Percentiles rank a stretch among this genome's conserved stretches.
These are phyloP conservation scores for Termitomyces sp. DNA, from an alignment of 768 basidiomycete species.

Conservation along the genomic window DNA sequence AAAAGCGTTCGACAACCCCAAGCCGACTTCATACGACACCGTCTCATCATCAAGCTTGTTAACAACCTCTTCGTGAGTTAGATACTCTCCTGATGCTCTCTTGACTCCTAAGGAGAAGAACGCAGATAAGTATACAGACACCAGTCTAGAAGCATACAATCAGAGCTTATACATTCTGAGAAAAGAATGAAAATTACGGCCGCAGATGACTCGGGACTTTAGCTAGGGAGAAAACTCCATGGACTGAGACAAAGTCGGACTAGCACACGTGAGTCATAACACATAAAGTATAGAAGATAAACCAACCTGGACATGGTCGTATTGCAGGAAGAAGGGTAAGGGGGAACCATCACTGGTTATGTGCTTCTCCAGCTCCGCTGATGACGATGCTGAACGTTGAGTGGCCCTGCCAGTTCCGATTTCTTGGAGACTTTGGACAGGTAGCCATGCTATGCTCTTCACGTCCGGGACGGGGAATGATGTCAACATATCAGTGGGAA, in stretches of 20 bases:
- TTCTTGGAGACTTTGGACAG: conserved; percentile 61
- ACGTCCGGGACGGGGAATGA: conserved; percentile 90
- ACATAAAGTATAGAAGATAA: background rate
- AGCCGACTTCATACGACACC: conserved; percentile 72
- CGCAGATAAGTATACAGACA: conserved; percentile 71
- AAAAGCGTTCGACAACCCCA: conserved; percentile 64
- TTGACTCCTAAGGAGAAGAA: conserved; percentile 88
- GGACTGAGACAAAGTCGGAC: conserved; percentile 90
- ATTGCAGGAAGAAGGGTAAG: conserved; percentile 88
- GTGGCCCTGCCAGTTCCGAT: conserved; percentile 40
- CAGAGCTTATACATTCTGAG: conserved; percentile 1
- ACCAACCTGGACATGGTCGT: conserved; percentile 82
- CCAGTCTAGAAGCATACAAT: conserved; percentile 41
- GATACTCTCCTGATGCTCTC: conserved; percentile 57
- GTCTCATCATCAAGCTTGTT: conserved; percentile 89
- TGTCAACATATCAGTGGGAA: conserved; percentile 76
- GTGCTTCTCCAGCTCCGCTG: conserved; percentile 49
- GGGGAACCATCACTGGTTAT: conserved; percentile 61
- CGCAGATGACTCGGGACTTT: conserved; percentile 69
- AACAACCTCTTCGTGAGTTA: conserved; percentile 87
- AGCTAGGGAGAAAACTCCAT: conserved; percentile 73
- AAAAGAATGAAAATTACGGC: conserved; percentile 43
- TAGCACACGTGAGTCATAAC: conserved; percentile 23
- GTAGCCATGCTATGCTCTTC: conserved; percentile 89
- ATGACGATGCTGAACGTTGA: conserved; percentile 18